Percentiles rank a stretch among this genome's conserved stretches.
These are phyloP conservation scores for Styphnolobium japonicum DNA, from an alignment of 306 rosid species.

Conservation along the genomic window DNA sequence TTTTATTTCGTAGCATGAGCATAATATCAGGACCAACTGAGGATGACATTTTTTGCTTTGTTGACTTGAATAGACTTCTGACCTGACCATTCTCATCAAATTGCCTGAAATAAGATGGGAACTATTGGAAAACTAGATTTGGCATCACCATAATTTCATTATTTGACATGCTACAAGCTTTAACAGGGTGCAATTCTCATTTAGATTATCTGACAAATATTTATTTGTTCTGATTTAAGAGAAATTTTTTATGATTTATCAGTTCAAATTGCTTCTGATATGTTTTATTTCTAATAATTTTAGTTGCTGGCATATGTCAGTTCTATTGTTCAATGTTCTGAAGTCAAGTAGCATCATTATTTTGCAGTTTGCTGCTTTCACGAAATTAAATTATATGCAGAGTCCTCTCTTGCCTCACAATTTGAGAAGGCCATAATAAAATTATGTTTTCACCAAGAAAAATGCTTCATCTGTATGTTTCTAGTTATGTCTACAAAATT, in stretches of 20 bases:
- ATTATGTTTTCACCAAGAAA: constrained; percentile 8
- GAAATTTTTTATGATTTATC: neutral
- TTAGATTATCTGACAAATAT: constrained; percentile 1
- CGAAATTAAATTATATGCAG: neutral
- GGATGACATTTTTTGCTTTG: neutral
- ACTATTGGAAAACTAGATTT: neutral
- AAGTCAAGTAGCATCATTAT: neutral
- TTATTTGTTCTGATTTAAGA: neutral
- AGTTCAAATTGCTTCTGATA: neutral
- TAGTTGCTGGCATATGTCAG: neutral
- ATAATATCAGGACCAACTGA: neutral
- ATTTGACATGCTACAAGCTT: neutral
- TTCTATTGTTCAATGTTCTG: neutral
- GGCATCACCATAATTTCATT: neutral
- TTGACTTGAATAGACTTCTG: neutral
- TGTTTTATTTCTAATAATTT: neutral
- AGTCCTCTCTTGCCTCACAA: neutral
- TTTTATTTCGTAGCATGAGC: constrained; percentile 6
- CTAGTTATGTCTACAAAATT: neutral
- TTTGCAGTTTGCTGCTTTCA: neutral
- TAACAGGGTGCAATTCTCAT: neutral
- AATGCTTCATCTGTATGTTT: neutral
- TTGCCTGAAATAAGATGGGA: neutral
- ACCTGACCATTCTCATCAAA: neutral
- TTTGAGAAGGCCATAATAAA: neutral